Evolutionary conservation across 352 stramenopile genomes (phyloP).

Genomic region (Lagenidium giganteum): DNA sequence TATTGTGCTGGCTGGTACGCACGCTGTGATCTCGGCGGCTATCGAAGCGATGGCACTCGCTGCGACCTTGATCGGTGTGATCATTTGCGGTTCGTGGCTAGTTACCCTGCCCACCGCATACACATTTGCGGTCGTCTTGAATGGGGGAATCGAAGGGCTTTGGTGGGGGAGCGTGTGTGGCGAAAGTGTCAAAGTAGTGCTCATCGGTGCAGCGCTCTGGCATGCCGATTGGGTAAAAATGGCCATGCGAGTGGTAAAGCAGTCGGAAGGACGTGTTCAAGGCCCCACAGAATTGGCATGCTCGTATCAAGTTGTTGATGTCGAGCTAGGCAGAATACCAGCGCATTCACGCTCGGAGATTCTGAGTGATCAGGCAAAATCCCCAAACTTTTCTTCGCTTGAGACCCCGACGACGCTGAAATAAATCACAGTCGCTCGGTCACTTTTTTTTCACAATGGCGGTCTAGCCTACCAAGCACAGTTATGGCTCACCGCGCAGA

Average conservation of each 20-base stretch:
- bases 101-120: constrained; percentile 66
- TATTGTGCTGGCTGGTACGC: constrained; percentile 63
- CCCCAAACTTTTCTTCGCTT: no score
- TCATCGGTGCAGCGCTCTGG: constrained; percentile 47
- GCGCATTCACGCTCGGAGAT: no score
- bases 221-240: constrained; percentile 71
- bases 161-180: constrained; percentile 73
- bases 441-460: no score
- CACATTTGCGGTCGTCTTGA: constrained; percentile 39
- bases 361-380: no score
- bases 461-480: no score
- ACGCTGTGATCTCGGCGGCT: constrained; percentile 74
- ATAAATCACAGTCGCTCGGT: no score
- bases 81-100: constrained; percentile 57
- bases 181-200: constrained; percentile 63
- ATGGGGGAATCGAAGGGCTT: constrained; percentile 49
- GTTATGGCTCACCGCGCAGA: no score
- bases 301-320: no score
- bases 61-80: constrained; percentile 63
- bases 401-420: no score
- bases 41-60: constrained; percentile 78
- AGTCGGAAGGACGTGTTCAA: constrained; percentile 47
- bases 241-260: constrained; percentile 50
- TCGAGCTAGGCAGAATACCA: no score
- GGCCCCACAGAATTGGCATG: constrained; percentile 50